phyloP scores from a whole-genome alignment of 805 yeast genomes.

The Danielia oregonensis region DNA sequence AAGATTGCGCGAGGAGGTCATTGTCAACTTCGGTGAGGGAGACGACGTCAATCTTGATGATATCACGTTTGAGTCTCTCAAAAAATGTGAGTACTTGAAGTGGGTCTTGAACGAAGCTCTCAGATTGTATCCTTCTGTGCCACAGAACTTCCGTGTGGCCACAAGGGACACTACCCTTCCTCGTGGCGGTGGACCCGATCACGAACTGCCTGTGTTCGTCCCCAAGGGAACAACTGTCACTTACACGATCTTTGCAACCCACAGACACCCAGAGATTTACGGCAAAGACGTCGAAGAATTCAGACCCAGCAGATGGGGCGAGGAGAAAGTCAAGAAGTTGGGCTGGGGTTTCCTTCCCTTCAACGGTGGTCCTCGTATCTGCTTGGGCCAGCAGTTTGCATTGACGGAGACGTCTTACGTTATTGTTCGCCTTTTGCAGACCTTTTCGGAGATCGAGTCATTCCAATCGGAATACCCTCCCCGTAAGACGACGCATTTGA shows the following conservation, averaged over 20 bases:
- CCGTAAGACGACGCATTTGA: constrained; percentile 10
- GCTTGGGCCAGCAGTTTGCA: constrained; percentile 24
- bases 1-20: constrained; percentile 36
- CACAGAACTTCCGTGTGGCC: constrained; percentile 45
- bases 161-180: constrained; percentile 46
- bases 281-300: constrained; percentile 45
- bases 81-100: constrained; percentile 45
- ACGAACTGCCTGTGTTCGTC: constrained; percentile 33
- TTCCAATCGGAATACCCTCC: constrained; percentile 14
- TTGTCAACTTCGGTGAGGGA: constrained; percentile 29
- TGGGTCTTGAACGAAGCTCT: constrained; percentile 46
- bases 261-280: constrained; percentile 33
- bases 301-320: constrained; percentile 49
- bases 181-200: constrained; percentile 46
- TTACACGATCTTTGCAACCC: constrained; percentile 39
- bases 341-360: constrained; percentile 22
- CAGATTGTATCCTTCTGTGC: constrained; percentile 51
- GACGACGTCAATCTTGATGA: constrained; percentile 31
- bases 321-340: constrained; percentile 13
- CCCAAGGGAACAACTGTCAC: constrained; percentile 41
- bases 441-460: constrained; percentile 9
- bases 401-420: constrained; percentile 20
- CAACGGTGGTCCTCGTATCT: constrained; percentile 23
- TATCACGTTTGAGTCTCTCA: constrained; percentile 46
- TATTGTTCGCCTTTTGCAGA: constrained; percentile 16